Conservation (phyloP, 139 green algal genomes). For the Micractinium conductrix region DNA sequence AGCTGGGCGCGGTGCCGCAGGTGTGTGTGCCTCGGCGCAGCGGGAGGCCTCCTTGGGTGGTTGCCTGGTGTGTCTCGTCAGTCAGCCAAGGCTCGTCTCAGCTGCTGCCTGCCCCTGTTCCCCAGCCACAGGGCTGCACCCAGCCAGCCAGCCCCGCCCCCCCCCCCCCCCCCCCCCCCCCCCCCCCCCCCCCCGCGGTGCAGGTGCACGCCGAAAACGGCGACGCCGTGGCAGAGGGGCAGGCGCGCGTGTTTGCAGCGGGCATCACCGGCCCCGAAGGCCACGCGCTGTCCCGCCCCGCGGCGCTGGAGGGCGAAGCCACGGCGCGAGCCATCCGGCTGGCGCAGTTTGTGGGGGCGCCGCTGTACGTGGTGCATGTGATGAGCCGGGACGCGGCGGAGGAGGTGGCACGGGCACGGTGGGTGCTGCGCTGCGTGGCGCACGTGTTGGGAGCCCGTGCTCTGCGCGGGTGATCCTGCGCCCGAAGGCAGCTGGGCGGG, state of each 20-base stretch:
- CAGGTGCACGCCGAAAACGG: slow-evolving; percentile 94
- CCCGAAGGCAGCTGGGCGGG: too few relatives aligned
- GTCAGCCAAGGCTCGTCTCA: neutral
- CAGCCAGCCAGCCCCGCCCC: neutral
- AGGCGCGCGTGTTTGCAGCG: slow-evolving; percentile 64
- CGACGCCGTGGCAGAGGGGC: slow-evolving; percentile 82
- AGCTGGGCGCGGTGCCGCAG: slow-evolving; percentile 88
- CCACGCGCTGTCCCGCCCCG: slow-evolving; percentile 85
- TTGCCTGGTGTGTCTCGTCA: too few relatives aligned
- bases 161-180: neutral
- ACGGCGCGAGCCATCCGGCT: slow-evolving; percentile 88
- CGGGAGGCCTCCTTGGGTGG: neutral
- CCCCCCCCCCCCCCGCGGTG: neutral
- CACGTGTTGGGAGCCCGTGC: too few relatives aligned
- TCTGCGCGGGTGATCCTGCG: too few relatives aligned
- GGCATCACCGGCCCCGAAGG: slow-evolving; percentile 90
- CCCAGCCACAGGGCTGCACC: neutral
- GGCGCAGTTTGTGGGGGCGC: slow-evolving; percentile 78
- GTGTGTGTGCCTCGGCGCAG: slow-evolving; percentile 64
- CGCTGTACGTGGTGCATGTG: slow-evolving; percentile 98
- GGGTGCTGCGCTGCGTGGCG: neutral
- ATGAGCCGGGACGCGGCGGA: slow-evolving; percentile 89
- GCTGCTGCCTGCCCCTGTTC: neutral
- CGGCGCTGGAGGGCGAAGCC: slow-evolving; percentile 89
- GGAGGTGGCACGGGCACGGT: slow-evolving; percentile 59